Percentiles rank a stretch among this genome's conserved stretches.
These are phyloP conservation scores for Pichia heedii DNA, from an alignment of 805 yeast genomes.

Conservation along the genomic window DNA sequence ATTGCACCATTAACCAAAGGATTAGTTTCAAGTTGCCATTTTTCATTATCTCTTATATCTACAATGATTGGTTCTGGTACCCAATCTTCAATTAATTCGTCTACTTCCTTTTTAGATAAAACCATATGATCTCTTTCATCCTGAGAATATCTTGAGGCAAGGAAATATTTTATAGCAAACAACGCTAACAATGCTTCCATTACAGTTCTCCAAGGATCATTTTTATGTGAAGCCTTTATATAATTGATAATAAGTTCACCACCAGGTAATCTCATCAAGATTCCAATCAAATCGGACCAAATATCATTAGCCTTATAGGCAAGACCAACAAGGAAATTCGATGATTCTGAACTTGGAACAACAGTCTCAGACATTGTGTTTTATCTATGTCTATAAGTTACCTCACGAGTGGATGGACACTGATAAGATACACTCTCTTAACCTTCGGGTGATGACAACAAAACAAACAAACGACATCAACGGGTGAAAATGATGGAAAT, in stretches of 20 bases:
- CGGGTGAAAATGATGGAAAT: too few relatives aligned
- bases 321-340: slow-evolving; percentile 20
- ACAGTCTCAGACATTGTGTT: neutral
- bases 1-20: slow-evolving; percentile 58
- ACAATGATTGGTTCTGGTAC: slow-evolving; percentile 76
- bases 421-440: too few relatives aligned
- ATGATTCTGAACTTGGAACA: slow-evolving; percentile 10
- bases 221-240: slow-evolving; percentile 76
- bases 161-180: slow-evolving; percentile 77
- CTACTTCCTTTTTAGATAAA: slow-evolving; percentile 55
- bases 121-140: slow-evolving; percentile 63
- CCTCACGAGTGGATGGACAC: too few relatives aligned
- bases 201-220: slow-evolving; percentile 86
- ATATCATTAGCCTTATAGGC: slow-evolving; percentile 20
- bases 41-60: slow-evolving; percentile 40
- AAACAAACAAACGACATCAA: too few relatives aligned
- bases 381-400: too few relatives aligned
- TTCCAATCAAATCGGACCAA: slow-evolving; percentile 19
- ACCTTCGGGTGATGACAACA: too few relatives aligned
- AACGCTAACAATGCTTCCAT: slow-evolving; percentile 69
- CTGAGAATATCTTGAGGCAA: slow-evolving; percentile 67
- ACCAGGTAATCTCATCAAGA: slow-evolving; percentile 37
- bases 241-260: slow-evolving; percentile 56
- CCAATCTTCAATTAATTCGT: slow-evolving; percentile 86
- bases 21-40: slow-evolving; percentile 52